These are phyloP conservation scores for Candida loeiensis DNA, from an alignment of 805 yeast genomes.

Conservation along the genomic window DNA sequence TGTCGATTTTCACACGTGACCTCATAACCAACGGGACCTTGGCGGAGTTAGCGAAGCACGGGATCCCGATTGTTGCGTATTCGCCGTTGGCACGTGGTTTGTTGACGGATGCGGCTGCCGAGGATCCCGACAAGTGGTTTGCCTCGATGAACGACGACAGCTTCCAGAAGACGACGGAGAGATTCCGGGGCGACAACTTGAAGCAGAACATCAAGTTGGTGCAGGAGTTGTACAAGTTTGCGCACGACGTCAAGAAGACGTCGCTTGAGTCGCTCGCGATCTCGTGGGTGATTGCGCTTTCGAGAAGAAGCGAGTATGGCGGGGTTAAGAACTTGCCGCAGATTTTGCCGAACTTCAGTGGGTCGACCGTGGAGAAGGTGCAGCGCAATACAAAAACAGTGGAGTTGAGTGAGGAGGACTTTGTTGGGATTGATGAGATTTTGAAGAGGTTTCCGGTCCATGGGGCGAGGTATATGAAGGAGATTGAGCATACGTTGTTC, in stretches of 20 bases:
- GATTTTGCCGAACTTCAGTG: slow-evolving; percentile 79
- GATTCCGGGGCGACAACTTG: slow-evolving; percentile 58
- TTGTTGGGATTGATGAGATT: slow-evolving; percentile 48
- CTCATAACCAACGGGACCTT: slow-evolving; percentile 61
- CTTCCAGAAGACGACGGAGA: slow-evolving; percentile 47
- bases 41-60: slow-evolving; percentile 51
- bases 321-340: slow-evolving; percentile 45
- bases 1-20: slow-evolving; percentile 67
- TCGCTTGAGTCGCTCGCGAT: slow-evolving; percentile 53
- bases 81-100: slow-evolving; percentile 82
- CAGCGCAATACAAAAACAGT: slow-evolving; percentile 51
- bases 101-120: slow-evolving; percentile 58
- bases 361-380: slow-evolving; percentile 57
- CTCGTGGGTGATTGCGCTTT: slow-evolving; percentile 53
- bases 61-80: slow-evolving; percentile 71
- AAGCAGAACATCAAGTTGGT: slow-evolving; percentile 50
- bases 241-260: slow-evolving; percentile 44
- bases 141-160: slow-evolving; percentile 56
- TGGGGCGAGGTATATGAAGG: slow-evolving; percentile 55
- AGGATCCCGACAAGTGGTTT: slow-evolving; percentile 26
- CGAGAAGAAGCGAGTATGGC: slow-evolving; percentile 54
- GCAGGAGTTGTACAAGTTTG: slow-evolving; percentile 46
- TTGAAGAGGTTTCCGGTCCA: slow-evolving; percentile 40
- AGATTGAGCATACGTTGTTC: slow-evolving; percentile 4
- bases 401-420: slow-evolving; percentile 53